A percentile compares a stretch with the other conserved stretches of the same genome.
phyloP scores from a whole-genome alignment of 176 grass and related monocot species.

The Raddia guianensis region DNA sequence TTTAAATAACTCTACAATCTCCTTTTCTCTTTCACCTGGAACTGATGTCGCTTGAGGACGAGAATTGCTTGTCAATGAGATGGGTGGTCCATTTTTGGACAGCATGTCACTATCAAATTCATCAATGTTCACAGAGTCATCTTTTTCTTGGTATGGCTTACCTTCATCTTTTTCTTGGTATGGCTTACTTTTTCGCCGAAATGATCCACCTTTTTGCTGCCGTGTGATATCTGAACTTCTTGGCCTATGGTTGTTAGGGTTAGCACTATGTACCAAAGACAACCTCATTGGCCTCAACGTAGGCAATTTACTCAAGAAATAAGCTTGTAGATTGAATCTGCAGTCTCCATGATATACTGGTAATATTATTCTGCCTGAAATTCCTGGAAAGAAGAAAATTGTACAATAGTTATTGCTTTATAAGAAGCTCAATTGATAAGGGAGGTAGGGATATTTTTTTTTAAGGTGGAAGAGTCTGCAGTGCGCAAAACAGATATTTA shows the following conservation, averaged over 20 bases:
- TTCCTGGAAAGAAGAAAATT: constrained; percentile 40
- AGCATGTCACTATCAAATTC: constrained; percentile 60
- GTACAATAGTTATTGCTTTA: constrained; percentile 39
- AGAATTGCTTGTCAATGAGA: constrained; percentile 47
- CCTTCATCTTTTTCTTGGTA: constrained; percentile 65
- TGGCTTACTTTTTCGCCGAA: constrained; percentile 52
- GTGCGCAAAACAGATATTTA: neutral
- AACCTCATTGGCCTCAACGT: constrained; percentile 42
- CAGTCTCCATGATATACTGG: constrained; percentile 37
- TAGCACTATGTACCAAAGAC: constrained; percentile 48
- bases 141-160: constrained; percentile 64
- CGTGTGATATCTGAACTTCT: constrained; percentile 33
- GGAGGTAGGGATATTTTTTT: neutral
- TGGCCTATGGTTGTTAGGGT: constrained; percentile 55
- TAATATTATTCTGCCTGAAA: constrained; percentile 46
- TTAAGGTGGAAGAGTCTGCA: constrained; percentile 5
- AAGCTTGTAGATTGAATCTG: constrained; percentile 35
- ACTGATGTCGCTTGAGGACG: constrained; percentile 50
- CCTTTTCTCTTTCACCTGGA: constrained; percentile 67
- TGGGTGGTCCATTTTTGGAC: constrained; percentile 66
- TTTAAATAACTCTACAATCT: constrained; percentile 76
- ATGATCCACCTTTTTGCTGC: constrained; percentile 31
- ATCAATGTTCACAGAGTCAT: constrained; percentile 59
- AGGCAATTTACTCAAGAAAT: constrained; percentile 46
- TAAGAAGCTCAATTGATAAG: constrained; percentile 20